These are phyloP conservation scores for Danielia reshetovae DNA, from an alignment of 805 yeast genomes.

Conservation along the genomic window DNA sequence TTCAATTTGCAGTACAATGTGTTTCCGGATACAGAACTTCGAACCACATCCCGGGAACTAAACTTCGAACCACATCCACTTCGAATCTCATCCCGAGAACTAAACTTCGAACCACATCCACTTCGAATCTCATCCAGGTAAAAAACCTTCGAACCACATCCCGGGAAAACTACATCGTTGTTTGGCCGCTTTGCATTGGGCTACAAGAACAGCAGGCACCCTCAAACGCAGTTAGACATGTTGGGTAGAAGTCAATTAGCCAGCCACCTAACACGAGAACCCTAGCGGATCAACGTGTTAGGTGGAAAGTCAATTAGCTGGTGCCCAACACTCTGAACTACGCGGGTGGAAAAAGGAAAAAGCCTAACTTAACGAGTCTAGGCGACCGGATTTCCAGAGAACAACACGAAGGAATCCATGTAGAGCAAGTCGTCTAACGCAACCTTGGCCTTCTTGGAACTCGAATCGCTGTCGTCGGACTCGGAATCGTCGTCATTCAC, in stretches of 20 bases:
- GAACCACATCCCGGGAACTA: no score
- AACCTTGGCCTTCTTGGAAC: slow-evolving; percentile 1
- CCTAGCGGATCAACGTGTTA: slow-evolving; percentile 3
- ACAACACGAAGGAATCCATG: slow-evolving; percentile 17
- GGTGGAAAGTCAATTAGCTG: slow-evolving; percentile 11
- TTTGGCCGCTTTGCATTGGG: no score
- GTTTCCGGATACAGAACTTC: no score
- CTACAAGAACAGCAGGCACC: background rate
- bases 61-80: no score
- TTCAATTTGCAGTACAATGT: no score
- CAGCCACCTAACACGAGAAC: slow-evolving; percentile 7
- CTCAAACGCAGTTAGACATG: slow-evolving; percentile 4
- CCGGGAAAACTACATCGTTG: no score
- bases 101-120: no score
- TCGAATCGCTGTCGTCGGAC: slow-evolving; percentile 13
- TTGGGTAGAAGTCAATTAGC: slow-evolving; percentile 11
- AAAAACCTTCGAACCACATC: no score
- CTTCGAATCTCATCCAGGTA: no score
- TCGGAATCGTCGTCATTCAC: slow-evolving; percentile 22
- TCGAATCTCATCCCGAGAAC: no score
- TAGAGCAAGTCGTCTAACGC: slow-evolving; percentile 9
- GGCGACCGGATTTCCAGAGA: slow-evolving; percentile 3
- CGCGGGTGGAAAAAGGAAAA: no score
- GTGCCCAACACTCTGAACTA: slow-evolving; percentile 9
- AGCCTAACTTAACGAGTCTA: no score